A percentile compares a stretch with the other conserved stretches of the same genome.
phyloP scores from a whole-genome alignment of 2,329 filamentous ascomycete species.

The Fusarium sp. region DNA sequence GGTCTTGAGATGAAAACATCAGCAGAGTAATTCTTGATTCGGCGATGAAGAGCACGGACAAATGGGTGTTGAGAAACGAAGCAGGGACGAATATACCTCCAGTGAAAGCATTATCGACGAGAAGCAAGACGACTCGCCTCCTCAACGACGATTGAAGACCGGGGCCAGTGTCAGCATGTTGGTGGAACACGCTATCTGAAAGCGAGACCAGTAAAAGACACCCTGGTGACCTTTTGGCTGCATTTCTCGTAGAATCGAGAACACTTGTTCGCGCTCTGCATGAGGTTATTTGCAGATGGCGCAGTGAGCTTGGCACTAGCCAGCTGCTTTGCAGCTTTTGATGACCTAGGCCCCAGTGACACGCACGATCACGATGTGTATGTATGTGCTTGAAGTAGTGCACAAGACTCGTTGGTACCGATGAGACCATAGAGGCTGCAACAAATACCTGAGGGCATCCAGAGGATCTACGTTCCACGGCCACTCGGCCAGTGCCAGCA shows the following conservation, averaged over 20 bases:
- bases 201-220: background rate
- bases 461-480: background rate
- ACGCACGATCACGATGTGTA: background rate
- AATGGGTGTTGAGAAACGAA: background rate
- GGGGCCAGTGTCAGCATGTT: background rate
- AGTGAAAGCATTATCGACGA: background rate
- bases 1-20: background rate
- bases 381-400: background rate
- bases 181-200: background rate
- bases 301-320: background rate
- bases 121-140: background rate
- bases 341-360: background rate
- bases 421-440: background rate
- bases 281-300: background rate
- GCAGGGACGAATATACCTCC: background rate
- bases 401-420: background rate
- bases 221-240: background rate
- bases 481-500: background rate
- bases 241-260: background rate
- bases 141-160: background rate
- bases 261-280: background rate
- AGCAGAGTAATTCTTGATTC: background rate
- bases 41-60: background rate
- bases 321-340: background rate
- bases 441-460: background rate